Percentiles rank a stretch among this genome's conserved stretches.
phyloP scores from a whole-genome alignment of 768 basidiomycete species.

The Russula ochroleuca region DNA sequence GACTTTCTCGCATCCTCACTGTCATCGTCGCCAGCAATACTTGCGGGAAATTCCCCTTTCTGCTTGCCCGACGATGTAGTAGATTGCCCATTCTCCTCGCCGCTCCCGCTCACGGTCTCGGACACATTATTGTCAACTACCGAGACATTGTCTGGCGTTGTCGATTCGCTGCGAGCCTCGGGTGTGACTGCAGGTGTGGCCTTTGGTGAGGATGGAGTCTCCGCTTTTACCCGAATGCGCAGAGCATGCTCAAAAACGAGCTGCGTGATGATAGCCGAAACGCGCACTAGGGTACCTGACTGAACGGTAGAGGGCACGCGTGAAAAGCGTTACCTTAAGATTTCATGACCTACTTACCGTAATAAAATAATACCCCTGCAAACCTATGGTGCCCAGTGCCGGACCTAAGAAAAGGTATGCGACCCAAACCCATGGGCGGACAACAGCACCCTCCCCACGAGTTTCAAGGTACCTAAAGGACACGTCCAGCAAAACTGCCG shows the following conservation, averaged over 20 bases:
- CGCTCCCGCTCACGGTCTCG: conserved; percentile 17
- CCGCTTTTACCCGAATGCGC: conserved; percentile 49
- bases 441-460: conserved; percentile 42
- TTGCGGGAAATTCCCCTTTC: background rate
- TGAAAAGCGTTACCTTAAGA: background rate
- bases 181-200: conserved; percentile 25
- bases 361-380: conserved; percentile 52
- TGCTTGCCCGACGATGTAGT: conserved; percentile 23
- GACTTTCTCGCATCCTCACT: conserved; percentile 19
- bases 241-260: conserved; percentile 55
- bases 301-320: background rate
- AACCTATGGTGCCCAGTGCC: conserved; percentile 39
- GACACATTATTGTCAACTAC: conserved; percentile 12
- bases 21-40: conserved; percentile 10
- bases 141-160: conserved; percentile 31
- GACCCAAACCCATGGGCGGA: conserved; percentile 72
- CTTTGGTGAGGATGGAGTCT: conserved; percentile 29
- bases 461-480: conserved; percentile 53
- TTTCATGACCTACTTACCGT: conserved; percentile 27
- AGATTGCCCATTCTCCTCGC: conserved; percentile 24
- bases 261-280: conserved; percentile 48
- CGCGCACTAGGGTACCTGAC: conserved; percentile 40
- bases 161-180: conserved; percentile 25
- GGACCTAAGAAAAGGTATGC: conserved; percentile 48
- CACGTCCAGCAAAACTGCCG: background rate